These are phyloP conservation scores for Penicillium soppii DNA, from an alignment of 495 filamentous ascomycete species.

Conservation along the genomic window DNA sequence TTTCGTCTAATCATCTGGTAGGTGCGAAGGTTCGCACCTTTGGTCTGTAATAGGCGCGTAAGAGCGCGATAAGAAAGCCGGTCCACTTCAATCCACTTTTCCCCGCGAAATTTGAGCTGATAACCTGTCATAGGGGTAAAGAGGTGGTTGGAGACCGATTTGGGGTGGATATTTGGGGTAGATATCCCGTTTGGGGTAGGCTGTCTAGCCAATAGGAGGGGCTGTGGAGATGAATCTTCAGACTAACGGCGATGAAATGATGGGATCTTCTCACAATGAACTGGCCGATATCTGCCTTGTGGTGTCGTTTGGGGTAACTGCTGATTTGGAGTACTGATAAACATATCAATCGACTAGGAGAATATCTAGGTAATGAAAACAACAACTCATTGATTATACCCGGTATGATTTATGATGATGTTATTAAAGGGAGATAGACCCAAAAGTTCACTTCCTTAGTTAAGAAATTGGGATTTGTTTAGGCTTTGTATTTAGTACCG, in stretches of 20 bases:
- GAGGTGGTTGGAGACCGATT: background rate
- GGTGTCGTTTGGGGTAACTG: background rate
- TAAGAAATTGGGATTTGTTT: no score
- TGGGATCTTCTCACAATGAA: no score
- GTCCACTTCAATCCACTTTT: background rate
- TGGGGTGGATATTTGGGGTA: slow-evolving; percentile 1
- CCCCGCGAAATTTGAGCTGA: background rate
- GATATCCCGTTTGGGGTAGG: background rate
- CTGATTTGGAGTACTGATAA: background rate
- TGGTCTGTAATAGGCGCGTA: background rate
- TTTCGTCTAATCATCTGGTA: background rate
- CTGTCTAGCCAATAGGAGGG: background rate
- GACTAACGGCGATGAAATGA: no score
- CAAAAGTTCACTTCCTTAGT: no score
- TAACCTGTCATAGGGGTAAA: background rate
- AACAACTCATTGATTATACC: no score
- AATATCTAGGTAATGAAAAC: no score
- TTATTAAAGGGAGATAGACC: no score
- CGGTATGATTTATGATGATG: no score
- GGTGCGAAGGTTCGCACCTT: background rate
- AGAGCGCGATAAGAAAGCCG: slow-evolving; percentile 6
- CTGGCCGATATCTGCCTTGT: no score
- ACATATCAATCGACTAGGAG: no score
- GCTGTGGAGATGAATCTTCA: background rate
- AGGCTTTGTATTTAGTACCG: no score